Evolutionary conservation across 176 grass and related monocot species (phyloP).

Genomic region (Oryza rufipogon): DNA sequence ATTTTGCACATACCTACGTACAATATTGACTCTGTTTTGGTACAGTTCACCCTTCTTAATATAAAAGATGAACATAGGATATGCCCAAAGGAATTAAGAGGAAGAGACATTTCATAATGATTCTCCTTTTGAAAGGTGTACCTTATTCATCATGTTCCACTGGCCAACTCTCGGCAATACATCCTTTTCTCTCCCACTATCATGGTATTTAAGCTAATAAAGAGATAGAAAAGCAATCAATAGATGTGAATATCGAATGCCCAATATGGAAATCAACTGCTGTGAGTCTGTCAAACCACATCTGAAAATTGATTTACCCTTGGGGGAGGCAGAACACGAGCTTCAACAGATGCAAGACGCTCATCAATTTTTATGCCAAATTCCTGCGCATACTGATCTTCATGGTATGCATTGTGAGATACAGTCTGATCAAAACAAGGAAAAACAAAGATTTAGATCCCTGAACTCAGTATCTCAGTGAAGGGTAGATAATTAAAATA

Average conservation of each 20-base stretch:
- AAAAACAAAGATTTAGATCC: conserved; percentile 18
- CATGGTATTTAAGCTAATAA: conserved; percentile 91
- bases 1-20: neutral
- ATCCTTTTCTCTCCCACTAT: conserved; percentile 89
- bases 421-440: conserved; percentile 65
- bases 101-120: conserved; percentile 7
- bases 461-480: neutral
- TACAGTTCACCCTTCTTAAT: neutral
- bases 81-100: neutral
- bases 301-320: conserved; percentile 53
- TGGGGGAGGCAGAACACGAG: conserved; percentile 87
- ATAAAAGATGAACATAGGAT: neutral
- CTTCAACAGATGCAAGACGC: conserved; percentile 80
- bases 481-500: neutral
- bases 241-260: neutral
- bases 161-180: conserved; percentile 85
- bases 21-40: neutral
- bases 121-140: conserved; percentile 36
- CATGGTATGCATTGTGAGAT: conserved; percentile 88
- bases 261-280: conserved; percentile 8
- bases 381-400: conserved; percentile 90
- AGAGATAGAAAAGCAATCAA: conserved; percentile 20
- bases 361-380: conserved; percentile 95
- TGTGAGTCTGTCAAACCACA: conserved; percentile 17
- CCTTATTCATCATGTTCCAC: conserved; percentile 99